Base-by-base conservation (phyloP, 176 grass and related monocot genomes). In the Avena insularis region DNA sequence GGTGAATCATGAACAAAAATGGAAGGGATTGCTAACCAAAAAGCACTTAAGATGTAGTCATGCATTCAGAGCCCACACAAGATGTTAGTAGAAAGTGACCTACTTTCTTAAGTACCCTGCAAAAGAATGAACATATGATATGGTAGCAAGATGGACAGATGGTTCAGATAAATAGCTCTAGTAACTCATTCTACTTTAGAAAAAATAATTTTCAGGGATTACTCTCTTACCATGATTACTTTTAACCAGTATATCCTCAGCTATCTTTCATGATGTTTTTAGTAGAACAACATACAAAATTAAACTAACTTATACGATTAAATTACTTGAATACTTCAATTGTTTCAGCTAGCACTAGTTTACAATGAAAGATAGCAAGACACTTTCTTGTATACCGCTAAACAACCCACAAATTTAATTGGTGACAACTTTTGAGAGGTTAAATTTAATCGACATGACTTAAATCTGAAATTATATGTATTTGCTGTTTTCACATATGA, bases 61-160 rank as follows among this genome's bases (percentile, higher is more conserved):
- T 35, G 11, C 49, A 67, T 50, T 29, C 79, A 29, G 59, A n/a
- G 46, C 61, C 46, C 9, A 67, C 20, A 67, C 79, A 51, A 20
- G 31, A 8, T 33, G 0, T 81, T 66, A 15, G 46, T 13, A 66
- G 45, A 46, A 46, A 50, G 45, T 81, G 15, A 51, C 15, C 61
- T 66, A 81, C 60, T 60, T 79, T 81, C 16, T 20, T 50, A 31
- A 20, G 45, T 49, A 50, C 15, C 45, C 49, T 15, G 29, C 23
- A 35, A 19, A 50, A 81, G 46, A 27, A 51, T 50, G 43, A 12
- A 51, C 79, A 67, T 49, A 50, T 35, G 61, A 66, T 66, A 81
- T 81, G 5, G 21, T 50, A 33, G 25, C 60, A 66, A 67, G 25
- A 66, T 51, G 46, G 45, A 66, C 12, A 5, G 62, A 8, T 81